These are phyloP conservation scores for Backusella westeae DNA, from an alignment of 192 early-diverging fungal species.

Conservation along the genomic window DNA sequence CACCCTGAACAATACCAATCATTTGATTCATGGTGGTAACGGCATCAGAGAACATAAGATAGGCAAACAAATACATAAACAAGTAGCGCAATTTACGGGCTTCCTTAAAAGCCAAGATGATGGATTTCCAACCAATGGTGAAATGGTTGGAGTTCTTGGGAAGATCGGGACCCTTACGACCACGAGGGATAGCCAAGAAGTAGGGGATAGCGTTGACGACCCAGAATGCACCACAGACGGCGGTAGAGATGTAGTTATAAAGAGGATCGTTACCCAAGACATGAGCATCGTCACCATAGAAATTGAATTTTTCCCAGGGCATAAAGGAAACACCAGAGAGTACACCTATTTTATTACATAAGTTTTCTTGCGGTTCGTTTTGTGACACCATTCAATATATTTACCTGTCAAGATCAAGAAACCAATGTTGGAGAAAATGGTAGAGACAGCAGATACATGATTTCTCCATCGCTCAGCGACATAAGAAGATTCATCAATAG, in stretches of 20 bases:
- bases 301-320: slow-evolving; percentile 26
- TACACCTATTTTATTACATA: slow-evolving; percentile 15
- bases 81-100: slow-evolving; percentile 50
- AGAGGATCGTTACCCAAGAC: slow-evolving; percentile 32
- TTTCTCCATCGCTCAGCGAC: slow-evolving; percentile 37
- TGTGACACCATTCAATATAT: not conserved
- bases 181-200: slow-evolving; percentile 24
- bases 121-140: slow-evolving; percentile 37
- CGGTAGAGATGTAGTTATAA: slow-evolving; percentile 31
- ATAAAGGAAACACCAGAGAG: slow-evolving; percentile 29
- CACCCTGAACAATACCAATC: slow-evolving; percentile 56
- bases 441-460: slow-evolving; percentile 37
- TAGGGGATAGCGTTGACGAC: slow-evolving; percentile 30
- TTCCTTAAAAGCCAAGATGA: slow-evolving; percentile 31
- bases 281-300: slow-evolving; percentile 9
- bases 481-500: slow-evolving; percentile 18
- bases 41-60: slow-evolving; percentile 71
- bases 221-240: slow-evolving; percentile 37
- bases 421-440: slow-evolving; percentile 35
- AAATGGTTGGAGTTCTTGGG: slow-evolving; percentile 23
- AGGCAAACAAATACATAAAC: slow-evolving; percentile 66
- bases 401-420: slow-evolving; percentile 26
- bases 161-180: slow-evolving; percentile 26
- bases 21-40: slow-evolving; percentile 53
- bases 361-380: not conserved